These are phyloP conservation scores for Myriosclerotinia duriaeana DNA, from an alignment of 2,329 filamentous ascomycete genomes.

Conservation along the genomic window DNA sequence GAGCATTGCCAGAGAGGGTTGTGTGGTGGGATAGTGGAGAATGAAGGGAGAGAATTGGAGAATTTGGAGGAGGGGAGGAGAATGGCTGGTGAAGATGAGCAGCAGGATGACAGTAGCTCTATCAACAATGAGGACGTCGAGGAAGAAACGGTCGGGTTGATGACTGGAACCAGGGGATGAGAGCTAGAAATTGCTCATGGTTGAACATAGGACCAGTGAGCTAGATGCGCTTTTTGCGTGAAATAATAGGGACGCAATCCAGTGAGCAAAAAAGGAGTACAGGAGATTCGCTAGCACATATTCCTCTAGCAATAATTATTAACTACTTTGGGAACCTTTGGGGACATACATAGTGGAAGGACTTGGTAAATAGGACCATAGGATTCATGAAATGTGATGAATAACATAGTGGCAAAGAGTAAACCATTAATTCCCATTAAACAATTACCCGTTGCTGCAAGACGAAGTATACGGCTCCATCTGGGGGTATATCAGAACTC, in stretches of 20 bases:
- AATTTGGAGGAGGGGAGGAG: neutral
- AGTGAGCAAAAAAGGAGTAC: neutral
- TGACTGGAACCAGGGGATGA: neutral
- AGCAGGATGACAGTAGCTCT: too few species aligned
- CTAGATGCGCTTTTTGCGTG: neutral
- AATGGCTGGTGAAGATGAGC: neutral
- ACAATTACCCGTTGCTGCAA: neutral
- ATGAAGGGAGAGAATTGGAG: neutral
- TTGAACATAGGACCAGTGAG: neutral
- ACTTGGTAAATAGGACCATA: neutral
- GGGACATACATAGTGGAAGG: neutral
- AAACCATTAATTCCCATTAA: neutral
- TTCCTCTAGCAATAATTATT: neutral
- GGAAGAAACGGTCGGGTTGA: neutral
- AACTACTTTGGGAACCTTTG: neutral
- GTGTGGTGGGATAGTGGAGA: neutral
- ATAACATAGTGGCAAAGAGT: neutral
- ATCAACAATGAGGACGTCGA: neutral
- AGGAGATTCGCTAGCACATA: neutral
- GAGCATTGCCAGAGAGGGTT: neutral
- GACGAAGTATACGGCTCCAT: neutral
- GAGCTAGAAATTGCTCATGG: neutral
- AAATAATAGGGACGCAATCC: neutral
- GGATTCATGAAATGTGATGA: neutral
- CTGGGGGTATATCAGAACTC: constrained; percentile 15